Base-by-base conservation (phyloP, 257 asterid genomes). In the Scutellaria minor region DNA sequence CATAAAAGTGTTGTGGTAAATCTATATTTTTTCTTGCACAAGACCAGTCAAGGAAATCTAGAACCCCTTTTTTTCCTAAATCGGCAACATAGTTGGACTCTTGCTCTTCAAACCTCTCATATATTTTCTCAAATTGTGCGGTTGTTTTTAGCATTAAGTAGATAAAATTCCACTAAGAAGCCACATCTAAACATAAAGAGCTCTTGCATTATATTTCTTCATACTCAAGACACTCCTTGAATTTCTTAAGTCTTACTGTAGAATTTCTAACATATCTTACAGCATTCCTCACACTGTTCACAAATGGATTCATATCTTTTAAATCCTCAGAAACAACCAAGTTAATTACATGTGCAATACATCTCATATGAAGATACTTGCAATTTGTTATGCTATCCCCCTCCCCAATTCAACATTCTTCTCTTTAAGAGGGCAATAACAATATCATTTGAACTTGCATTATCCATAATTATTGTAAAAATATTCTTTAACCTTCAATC, bases 331-430 rank as follows among this genome's bases (percentile, higher is more conserved):
- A 9, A 40, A 69, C 74, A 20, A 55, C 53, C 40, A 69, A 55
- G 18, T 53, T 68, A 18, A 54, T 12, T 39, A 68, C 52, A 69
- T 54, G 74, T 20, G 45, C 27, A 5, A 54, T 55, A 42, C 74
- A 69, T 42, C 65, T 54, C 74, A 69, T 69, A 11, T 69, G 42
- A 41, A 69, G 55, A 8, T 40, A 69, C 9, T 55, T 69, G 55
- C 8, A 35, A 8, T n/a, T 10, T 7, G 62, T 54, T 11, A 69
- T 3, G 5, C 54, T 13, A 40, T 9, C 10, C 10, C 55, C 10
- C 10, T 45, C 55, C 65, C 65, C 55, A 41, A 42, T 53, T 54
- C 42, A 66, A 1, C 40, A 64, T 0, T 22, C 27, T 64, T 24
- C 11, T 44, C 12, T 64, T 64, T 18, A 64, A 45, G 12, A 50